Evolutionary conservation across 495 filamentous ascomycete species (phyloP).

Genomic region (Chaetomium fimeti): DNA sequence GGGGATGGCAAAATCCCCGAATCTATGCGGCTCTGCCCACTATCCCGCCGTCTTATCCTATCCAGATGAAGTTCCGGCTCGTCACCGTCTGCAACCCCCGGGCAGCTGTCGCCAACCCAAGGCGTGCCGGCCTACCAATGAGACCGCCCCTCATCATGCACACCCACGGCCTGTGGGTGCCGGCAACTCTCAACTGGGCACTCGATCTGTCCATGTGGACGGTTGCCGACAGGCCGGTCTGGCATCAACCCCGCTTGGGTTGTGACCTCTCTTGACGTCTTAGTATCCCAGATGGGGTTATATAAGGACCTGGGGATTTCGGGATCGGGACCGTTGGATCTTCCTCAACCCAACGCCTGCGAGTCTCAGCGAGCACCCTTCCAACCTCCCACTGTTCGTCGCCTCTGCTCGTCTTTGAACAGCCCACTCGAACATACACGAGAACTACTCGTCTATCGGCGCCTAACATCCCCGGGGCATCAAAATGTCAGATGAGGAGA

Average conservation of each 20-base stretch:
- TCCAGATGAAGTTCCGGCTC: constrained; percentile 2
- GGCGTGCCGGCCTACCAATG: constrained; percentile 10
- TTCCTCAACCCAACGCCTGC: neutral
- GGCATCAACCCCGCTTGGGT: constrained; percentile 22
- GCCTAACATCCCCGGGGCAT: neutral
- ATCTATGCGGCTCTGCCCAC: constrained; percentile 6
- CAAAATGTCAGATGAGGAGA: neutral
- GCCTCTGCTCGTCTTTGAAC: neutral
- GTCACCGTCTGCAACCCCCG: constrained; percentile 11
- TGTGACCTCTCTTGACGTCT: no score
- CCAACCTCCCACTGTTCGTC: neutral
- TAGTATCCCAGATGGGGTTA: neutral
- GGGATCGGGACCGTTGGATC: neutral
- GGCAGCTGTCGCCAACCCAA: constrained; percentile 3
- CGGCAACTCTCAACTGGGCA: constrained; percentile 5
- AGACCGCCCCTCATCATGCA: constrained; percentile 4
- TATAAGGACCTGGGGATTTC: neutral
- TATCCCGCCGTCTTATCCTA: constrained; percentile 9
- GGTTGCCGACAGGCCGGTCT: neutral
- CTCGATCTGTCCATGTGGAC: constrained; percentile 3
- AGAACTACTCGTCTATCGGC: neutral
- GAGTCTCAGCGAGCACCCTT: neutral
- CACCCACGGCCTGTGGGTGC: neutral
- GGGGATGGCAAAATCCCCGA: constrained; percentile 16
- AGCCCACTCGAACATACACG: neutral